Base-by-base conservation (phyloP, 805 yeast species). In the Candida palmyrensis region DNA sequence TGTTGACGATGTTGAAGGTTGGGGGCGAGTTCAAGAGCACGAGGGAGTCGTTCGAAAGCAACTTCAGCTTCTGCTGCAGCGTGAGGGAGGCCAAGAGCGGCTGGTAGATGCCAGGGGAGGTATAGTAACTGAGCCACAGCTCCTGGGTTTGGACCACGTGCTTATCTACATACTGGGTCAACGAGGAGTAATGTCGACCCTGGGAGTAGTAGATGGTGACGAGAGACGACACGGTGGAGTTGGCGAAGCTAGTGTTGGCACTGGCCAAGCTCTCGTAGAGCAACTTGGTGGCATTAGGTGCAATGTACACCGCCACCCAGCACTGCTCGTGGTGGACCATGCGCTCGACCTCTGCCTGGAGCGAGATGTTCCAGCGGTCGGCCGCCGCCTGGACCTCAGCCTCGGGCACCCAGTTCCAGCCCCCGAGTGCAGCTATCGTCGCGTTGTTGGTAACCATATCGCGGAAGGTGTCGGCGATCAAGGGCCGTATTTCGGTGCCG, bases 151-250 rank as follows among this genome's bases (percentile, higher is more conserved):
- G 12, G 12, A 41, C 37, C n/a, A 57, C 12, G 36, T 51, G 48
- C 25, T 45, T 48, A 24, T 42, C 38, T 35, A 58, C 45, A 37
- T 57, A 57, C 36, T 56, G 62, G 20, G 47, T 47, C 35, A 58
- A 42, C 2, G 62, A 61, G 4, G 58, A 48, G 37, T 32, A 56
- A 33, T 56, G 61, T 25, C 62, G 30, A 2, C 62, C 62, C 2
- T 50, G 38, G 39, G 55, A 54, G 39, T 51, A 59, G 18, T 47
- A 36, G 5, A 47, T 43, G 14, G 38, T 37, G 16, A 59, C 39
- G 18, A 55, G 27, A 29, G 25, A 25, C 4, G 35, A 36, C 17
- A 47, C 25, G 24, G 30, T 32, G 5, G 40, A 35, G 18, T 35
- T 33, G 4, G 37, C 21, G 8, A 42, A 33, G 25, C 43, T 36